Base-by-base conservation (phyloP, 371 early-diverging fungal species). In the Mucor mucedo region DNA sequence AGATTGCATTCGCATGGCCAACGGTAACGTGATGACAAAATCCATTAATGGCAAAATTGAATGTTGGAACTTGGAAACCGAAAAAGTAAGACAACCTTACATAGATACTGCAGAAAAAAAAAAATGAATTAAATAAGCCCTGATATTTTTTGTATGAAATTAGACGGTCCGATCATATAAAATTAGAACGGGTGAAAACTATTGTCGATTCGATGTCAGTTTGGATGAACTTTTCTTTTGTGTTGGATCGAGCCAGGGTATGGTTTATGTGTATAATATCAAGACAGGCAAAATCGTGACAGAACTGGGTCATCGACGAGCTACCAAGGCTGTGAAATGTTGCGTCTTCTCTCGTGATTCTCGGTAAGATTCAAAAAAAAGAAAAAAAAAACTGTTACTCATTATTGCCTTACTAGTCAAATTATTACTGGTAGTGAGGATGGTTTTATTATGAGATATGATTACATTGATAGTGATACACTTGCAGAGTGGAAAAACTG, bases 401-500 rank as follows among this genome's bases (percentile, higher is more conserved):
- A 48, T 8, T 27, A 7, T 10, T 13, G 9, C 10, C 7, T 35
- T 55, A 6, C 21, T 68, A 89, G 90, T 39, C 88, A 89, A 58
- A 80, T 95, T 27, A 60, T 93, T 5, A 87, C 87, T 64, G 90
- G 83, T 30, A 90, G 92, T 29, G 93, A 92, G 55, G 92, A 91
- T 50, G 88, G 91, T 0, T 90, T 91, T 65, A 84, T 95, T 35
- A 91, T 93, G 91, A 77, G 95, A 63, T 93, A 90, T 68, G 93
- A 92, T 68, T 91, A 91, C 68, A 84, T 93, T 47, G 88, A 88
- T 54, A 87, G 89, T 61, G 89, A 86, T 40, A 87, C 84, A 4
- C 66, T 91, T 45, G 77, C 83, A 21, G 88, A 89, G 61, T 94
- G 94, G 93, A 88, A 80, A 10, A 76, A 73, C 27, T 83, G 84